A percentile compares a stretch with the other conserved stretches of the same genome.
phyloP scores from a whole-genome alignment of 441 rosid genomes.

The Erysimum pusillum region DNA sequence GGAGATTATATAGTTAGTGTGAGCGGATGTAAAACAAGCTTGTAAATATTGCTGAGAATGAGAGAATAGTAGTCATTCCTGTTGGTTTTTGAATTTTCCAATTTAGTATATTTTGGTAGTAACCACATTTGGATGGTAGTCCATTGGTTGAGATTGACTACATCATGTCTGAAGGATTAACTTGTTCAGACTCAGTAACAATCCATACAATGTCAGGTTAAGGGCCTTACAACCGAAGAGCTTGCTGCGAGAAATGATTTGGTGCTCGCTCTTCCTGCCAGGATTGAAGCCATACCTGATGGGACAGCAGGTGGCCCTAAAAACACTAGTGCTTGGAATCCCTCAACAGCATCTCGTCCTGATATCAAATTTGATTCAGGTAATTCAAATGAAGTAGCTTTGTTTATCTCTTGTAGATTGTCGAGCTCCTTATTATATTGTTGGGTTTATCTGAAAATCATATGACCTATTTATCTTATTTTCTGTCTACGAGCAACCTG shows the following conservation, averaged over 20 bases:
- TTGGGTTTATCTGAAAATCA: constrained; percentile 10
- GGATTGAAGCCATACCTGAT: constrained; percentile 94
- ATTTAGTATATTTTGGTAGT: not conserved
- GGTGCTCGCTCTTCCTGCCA: constrained; percentile 88
- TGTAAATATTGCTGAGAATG: not conserved
- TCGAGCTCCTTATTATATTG: not conserved
- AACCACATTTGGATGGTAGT: constrained; percentile 9
- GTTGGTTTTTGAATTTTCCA: not conserved
- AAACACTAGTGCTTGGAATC: constrained; percentile 78
- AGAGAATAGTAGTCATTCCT: constrained; percentile 2
- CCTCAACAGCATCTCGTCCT: constrained; percentile 70
- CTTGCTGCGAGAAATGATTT: constrained; percentile 91
- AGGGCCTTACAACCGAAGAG: constrained; percentile 92
- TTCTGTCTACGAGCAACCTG: constrained; percentile 16
- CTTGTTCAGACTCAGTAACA: constrained; percentile 4
- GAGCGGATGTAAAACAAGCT: not conserved
- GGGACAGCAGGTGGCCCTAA: constrained; percentile 87
- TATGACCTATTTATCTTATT: not conserved
- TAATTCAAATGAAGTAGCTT: constrained; percentile 45
- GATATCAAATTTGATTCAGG: constrained; percentile 97
- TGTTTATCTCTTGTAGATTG: constrained; percentile 18
- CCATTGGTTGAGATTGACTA: constrained; percentile 6
- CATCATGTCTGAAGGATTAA: constrained; percentile 1
- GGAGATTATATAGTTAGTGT: not conserved
- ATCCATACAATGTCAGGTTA: constrained; percentile 61